These are phyloP conservation scores for Phytophthora constricta DNA, from an alignment of 352 stramenopile genomes.

Conservation along the genomic window DNA sequence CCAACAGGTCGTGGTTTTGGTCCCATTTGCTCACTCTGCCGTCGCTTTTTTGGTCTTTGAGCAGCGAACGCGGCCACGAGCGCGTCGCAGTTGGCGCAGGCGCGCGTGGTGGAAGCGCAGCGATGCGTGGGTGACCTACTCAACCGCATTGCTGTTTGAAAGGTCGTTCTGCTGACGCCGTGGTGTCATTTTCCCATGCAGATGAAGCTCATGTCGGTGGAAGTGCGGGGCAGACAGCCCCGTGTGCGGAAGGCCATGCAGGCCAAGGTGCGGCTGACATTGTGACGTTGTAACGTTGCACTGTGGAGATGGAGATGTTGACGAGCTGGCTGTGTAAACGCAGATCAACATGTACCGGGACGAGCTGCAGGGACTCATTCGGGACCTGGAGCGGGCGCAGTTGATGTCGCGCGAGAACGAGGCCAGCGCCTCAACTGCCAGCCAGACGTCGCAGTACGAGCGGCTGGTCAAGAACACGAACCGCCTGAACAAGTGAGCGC, in stretches of 20 bases:
- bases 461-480: conserved; percentile 73
- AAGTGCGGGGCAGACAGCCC: conserved; percentile 68
- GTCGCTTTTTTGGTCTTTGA: no score
- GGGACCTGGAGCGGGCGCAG: conserved; percentile 74
- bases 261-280: conserved; percentile 70
- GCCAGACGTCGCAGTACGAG: conserved; percentile 72
- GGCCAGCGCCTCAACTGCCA: conserved; percentile 26
- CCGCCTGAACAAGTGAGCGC: conserved; percentile 55
- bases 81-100: conserved; percentile 63
- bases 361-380: conserved; percentile 69
- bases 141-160: no score
- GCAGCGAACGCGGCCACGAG: conserved; percentile 40
- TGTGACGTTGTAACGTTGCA: no score
- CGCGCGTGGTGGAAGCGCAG: conserved; percentile 73
- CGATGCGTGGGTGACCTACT: conserved; percentile 63
- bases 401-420: conserved; percentile 68
- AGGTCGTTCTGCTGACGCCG: no score
- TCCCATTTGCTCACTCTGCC: no score
- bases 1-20: no score
- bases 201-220: conserved; percentile 85
- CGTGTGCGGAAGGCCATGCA: conserved; percentile 77
- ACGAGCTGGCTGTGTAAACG: not conserved
- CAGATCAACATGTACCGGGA: conserved; percentile 77
- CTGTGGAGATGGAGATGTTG: no score
- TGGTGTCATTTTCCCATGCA: conserved; percentile 25